Conservation (phyloP, 2,329 filamentous ascomycete genomes). For the Teratosphaeria epicoccoides region DNA sequence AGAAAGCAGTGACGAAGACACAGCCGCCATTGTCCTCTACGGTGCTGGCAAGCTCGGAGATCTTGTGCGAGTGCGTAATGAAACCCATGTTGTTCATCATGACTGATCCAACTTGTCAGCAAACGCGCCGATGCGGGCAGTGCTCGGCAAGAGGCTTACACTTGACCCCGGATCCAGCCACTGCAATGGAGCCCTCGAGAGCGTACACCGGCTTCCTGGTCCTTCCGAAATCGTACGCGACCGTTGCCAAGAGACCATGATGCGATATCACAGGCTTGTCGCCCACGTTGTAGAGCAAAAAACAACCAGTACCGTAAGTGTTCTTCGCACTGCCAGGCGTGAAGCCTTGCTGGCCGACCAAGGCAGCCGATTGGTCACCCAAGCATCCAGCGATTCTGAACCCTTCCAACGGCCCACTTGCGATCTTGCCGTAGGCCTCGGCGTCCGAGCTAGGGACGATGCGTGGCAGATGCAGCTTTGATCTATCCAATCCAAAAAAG, state of each 20-base stretch:
- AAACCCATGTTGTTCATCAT: constrained; percentile 50
- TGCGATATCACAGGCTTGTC: constrained; percentile 74
- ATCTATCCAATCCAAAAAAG: constrained; percentile 64
- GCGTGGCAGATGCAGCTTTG: constrained; percentile 61
- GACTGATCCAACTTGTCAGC: constrained; percentile 1
- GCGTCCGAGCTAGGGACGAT: constrained; percentile 70
- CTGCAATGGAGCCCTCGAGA: constrained; percentile 69
- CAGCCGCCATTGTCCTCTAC: constrained; percentile 72
- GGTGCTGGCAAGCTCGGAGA: constrained; percentile 52
- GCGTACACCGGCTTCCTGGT: constrained; percentile 58
- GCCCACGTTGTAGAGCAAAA: constrained; percentile 81
- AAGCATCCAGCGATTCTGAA: constrained; percentile 71
- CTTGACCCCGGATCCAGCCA: constrained; percentile 63
- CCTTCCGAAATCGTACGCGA: constrained; percentile 69
- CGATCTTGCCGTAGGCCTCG: constrained; percentile 61
- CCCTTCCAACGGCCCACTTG: constrained; percentile 55
- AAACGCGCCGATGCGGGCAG: not conserved
- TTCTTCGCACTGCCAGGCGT: constrained; percentile 75
- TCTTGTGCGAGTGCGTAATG: constrained; percentile 52
- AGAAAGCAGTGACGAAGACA: constrained; percentile 80
- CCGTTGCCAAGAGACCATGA: constrained; percentile 72
- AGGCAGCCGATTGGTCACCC: constrained; percentile 75
- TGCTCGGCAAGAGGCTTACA: constrained; percentile 3
- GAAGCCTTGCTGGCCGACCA: constrained; percentile 67
- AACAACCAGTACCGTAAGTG: constrained; percentile 83